These are phyloP conservation scores for Mycena rosella DNA, from an alignment of 768 basidiomycete species.

Conservation along the genomic window DNA sequence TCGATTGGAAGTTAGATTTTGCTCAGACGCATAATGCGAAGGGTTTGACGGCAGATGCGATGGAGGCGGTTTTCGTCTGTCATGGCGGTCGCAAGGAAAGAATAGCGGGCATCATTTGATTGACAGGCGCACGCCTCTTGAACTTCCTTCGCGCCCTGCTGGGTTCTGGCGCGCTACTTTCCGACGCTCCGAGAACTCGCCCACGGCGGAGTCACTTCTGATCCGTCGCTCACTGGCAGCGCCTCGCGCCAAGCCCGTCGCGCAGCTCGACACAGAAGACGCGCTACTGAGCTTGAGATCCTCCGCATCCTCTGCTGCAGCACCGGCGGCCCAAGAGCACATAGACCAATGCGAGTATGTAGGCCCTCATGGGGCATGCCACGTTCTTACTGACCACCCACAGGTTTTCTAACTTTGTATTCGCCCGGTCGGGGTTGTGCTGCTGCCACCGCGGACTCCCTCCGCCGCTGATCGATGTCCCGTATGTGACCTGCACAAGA, in stretches of 20 bases:
- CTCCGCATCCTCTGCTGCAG: conserved; percentile 6
- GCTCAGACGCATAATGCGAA: not conserved
- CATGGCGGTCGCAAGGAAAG: no score
- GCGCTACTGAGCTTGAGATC: conserved; percentile 4
- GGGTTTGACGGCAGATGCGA: no score
- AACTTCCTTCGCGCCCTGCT: no score
- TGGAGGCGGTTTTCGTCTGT: no score
- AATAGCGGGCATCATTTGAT: no score
- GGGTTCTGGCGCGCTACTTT: no score
- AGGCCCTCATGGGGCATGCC: not conserved
- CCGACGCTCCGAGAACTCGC: no score
- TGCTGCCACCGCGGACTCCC: no score
- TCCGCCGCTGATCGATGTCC: no score
- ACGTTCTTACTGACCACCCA: not conserved
- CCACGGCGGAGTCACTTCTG: not conserved
- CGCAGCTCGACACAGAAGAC: no score
- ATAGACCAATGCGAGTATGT: not conserved
- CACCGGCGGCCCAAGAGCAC: conserved; percentile 3
- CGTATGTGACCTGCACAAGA: not conserved
- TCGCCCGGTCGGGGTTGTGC: not conserved
- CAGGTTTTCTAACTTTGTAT: not conserved
- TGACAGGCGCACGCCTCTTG: no score
- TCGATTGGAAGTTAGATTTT: not conserved
- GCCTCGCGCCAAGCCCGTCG: not conserved
- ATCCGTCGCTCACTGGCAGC: not conserved